These are phyloP conservation scores for Bryopsis sp. DNA, from an alignment of 139 green algal genomes.

Conservation along the genomic window DNA sequence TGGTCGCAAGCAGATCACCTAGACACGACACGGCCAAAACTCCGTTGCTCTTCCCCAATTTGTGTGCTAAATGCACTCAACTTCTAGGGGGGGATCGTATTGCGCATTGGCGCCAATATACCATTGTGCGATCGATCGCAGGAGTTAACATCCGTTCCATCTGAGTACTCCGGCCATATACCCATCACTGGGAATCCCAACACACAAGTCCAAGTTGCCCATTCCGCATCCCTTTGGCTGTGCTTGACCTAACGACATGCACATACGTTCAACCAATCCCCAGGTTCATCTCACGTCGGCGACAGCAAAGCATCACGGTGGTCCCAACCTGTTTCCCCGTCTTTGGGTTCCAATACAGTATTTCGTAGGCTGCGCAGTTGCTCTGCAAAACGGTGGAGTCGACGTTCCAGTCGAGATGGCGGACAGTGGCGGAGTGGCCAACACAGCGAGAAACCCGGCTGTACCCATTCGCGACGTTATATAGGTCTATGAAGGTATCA, in stretches of 20 bases:
- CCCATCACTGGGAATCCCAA: constrained; percentile 64
- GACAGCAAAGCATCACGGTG: not conserved
- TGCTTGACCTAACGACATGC: not conserved
- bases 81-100: not conserved
- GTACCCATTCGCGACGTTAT: constrained; percentile 34
- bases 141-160: constrained; percentile 28
- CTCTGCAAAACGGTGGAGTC: constrained; percentile 45
- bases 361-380: constrained; percentile 40
- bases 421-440: constrained; percentile 40
- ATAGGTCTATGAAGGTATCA: constrained; percentile 57
- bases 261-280: not conserved
- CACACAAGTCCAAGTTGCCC: constrained; percentile 43
- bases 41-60: too few species aligned
- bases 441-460: constrained; percentile 29
- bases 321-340: constrained; percentile 44
- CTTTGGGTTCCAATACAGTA: constrained; percentile 49
- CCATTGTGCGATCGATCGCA: constrained; percentile 11
- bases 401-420: constrained; percentile 45
- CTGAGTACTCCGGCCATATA: constrained; percentile 38
- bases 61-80: not conserved
- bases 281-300: too few species aligned
- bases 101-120: not conserved
- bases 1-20: constrained; percentile 30
- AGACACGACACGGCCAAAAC: too few species aligned
- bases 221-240: constrained; percentile 45